phyloP scores from a whole-genome alignment of 768 basidiomycete genomes.

The Podaxis pistillaris region DNA sequence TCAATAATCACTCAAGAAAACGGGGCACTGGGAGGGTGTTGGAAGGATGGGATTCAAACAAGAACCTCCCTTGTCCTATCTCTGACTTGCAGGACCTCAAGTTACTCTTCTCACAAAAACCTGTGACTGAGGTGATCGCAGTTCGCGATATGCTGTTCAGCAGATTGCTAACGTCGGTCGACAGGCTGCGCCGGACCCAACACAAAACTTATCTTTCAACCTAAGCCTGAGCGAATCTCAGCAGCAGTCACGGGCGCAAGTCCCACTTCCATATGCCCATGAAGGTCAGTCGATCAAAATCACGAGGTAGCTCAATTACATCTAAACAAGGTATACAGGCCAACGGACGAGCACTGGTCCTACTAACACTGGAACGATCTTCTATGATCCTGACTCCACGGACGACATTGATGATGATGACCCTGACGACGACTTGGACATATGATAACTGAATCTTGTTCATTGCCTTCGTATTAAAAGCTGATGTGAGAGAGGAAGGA shows the following conservation, averaged over 20 bases:
- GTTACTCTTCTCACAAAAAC: slow-evolving; percentile 40
- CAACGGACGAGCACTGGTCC: slow-evolving; percentile 26
- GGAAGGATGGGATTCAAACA: slow-evolving; percentile 56
- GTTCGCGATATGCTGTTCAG: too few relatives aligned
- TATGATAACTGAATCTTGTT: slow-evolving; percentile 37
- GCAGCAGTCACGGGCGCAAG: slow-evolving; percentile 72
- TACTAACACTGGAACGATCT: slow-evolving; percentile 48
- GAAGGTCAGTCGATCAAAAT: slow-evolving; percentile 50
- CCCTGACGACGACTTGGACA: slow-evolving; percentile 92
- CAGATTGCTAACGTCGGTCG: background rate
- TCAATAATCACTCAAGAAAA: slow-evolving; percentile 36
- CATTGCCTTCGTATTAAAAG: background rate
- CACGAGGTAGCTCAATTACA: background rate
- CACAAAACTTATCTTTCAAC: slow-evolving; percentile 82
- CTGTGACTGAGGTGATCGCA: slow-evolving; percentile 28
- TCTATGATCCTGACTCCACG: slow-evolving; percentile 90
- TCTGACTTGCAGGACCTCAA: slow-evolving; percentile 51
- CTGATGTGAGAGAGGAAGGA: slow-evolving; percentile 2
- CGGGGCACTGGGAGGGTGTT: slow-evolving; percentile 57
- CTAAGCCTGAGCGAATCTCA: slow-evolving; percentile 81
- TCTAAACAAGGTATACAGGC: slow-evolving; percentile 26
- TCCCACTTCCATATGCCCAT: slow-evolving; percentile 89
- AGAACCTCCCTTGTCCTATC: slow-evolving; percentile 42
- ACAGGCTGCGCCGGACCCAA: slow-evolving; percentile 49
- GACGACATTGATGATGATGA: slow-evolving; percentile 96